Evolutionary conservation across 2,329 filamentous ascomycete species (phyloP), one percentile per base, ranked within the genome.

Genomic region (Fusarium sp.): DNA sequence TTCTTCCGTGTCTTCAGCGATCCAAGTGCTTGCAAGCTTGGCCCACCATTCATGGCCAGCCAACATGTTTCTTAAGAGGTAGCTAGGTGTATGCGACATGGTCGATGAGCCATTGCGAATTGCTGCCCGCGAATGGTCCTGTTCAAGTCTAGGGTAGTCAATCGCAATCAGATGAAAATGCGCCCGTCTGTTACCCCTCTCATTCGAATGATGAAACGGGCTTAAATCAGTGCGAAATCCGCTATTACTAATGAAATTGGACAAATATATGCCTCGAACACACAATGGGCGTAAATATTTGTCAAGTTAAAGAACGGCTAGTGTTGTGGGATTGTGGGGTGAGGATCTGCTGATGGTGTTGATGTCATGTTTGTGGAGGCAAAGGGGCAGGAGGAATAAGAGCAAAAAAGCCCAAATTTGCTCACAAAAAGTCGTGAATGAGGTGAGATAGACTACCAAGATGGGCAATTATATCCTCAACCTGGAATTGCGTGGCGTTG

Each of bases 401-500:
- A 50, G 22, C 16, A n/a, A n/a, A 3, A 27, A 27, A n/a, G 8
- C 22, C 42, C 13, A 5, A 50, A 16, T 50, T 5, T 27, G 8
- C 22, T 50, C 45, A 27, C 11, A 18, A 50, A 22, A 22, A 34
- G n/a, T 13, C 20, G 9, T 22, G 11, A 45, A 22, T 11, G 11
- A 3, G 11, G 10, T 13, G 6, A 20, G 9, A 22, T 45, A 18
- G 2, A 9, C 14, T 6, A 29, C 24, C 1, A 29, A 14, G 16
- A 3, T 52, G 6, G 16, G 27, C 6, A 8, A 7, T 52, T 29
- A 16, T 16, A 10, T n/a, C 29, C 24, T 11, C 10, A n/a, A 6
- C 24, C 27, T 29, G 16, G 2, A 13, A 27, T 47, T 24, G 61
- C 57, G 70, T 66, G 70, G 54, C 59, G n/a, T 14, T 35, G 66